Percentiles rank a stretch among this genome's conserved stretches.
Evolutionary conservation across 176 grass and related monocot species (phyloP).

Genomic region (Juncus effusus): DNA sequence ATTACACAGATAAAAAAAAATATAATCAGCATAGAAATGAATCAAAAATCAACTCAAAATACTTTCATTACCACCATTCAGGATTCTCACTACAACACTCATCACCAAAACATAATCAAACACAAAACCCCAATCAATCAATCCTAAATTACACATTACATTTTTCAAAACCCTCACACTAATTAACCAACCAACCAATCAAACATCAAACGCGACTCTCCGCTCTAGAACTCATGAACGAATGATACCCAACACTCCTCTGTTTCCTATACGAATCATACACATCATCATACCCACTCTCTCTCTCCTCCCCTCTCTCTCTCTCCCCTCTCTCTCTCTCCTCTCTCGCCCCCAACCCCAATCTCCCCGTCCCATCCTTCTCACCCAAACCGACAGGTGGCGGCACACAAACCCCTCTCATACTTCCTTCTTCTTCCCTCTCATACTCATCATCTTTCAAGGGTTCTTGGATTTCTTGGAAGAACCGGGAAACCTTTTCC

Average conservation of each 20-base stretch:
- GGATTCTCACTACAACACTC: no score
- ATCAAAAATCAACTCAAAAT: no score
- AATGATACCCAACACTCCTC: conserved; percentile 88
- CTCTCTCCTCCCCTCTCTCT: conserved; percentile 65
- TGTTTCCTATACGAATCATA: conserved; percentile 88
- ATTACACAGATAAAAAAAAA: no score
- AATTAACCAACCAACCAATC: no score
- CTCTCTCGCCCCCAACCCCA: conserved; percentile 58
- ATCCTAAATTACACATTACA: no score
- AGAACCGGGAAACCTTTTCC: conserved; percentile 79
- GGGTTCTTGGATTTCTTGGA: conserved; percentile 90
- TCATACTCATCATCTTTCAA: conserved; percentile 51
- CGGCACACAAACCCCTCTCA: conserved; percentile 86
- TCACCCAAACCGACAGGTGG: conserved; percentile 67
- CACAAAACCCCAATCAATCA: no score
- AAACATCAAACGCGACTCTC: conserved; percentile 4
- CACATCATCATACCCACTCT: conserved; percentile 83
- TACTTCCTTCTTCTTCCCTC: conserved; percentile 25
- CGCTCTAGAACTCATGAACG: conserved; percentile 69
- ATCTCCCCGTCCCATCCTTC: conserved; percentile 32
- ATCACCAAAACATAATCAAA: no score
- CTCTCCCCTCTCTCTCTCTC: conserved; percentile 36
- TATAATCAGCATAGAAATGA: no score
- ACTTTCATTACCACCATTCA: no score
- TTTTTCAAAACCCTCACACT: no score